Conservation (phyloP, 176 grass and related monocot genomes). For the Melocanna baccifera region DNA sequence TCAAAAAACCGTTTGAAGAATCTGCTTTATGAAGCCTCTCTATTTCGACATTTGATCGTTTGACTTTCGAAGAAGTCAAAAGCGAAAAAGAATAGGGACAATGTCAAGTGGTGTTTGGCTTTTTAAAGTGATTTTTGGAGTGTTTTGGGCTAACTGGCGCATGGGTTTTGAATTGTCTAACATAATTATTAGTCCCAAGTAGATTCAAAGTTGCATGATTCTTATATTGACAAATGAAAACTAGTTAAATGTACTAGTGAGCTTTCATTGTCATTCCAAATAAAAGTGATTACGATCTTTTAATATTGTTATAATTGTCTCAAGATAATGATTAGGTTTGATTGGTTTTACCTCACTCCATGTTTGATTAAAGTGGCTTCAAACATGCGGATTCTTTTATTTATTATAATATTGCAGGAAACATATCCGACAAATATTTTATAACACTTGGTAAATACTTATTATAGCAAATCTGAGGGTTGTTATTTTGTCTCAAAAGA, state of each 20-base stretch:
- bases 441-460: not conserved
- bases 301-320: slow-evolving; percentile 5
- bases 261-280: not conserved
- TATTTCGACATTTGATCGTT: fast-evolving
- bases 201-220: slow-evolving; percentile 15
- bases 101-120: not conserved
- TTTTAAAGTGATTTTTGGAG: not conserved
- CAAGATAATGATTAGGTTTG: slow-evolving; percentile 5
- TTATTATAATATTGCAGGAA: not conserved
- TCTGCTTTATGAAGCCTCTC: fast-evolving
- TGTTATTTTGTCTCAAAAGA: not conserved
- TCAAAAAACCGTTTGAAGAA: no score
- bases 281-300: not conserved
- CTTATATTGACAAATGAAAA: not conserved
- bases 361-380: not conserved
- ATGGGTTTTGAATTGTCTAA: not conserved
- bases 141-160: not conserved
- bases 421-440: not conserved
- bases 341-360: not conserved
- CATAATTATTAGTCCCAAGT: not conserved
- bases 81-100: no score
- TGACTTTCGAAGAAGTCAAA: fast-evolving
- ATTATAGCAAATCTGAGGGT: not conserved
- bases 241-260: not conserved
- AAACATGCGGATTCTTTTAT: not conserved